These are phyloP conservation scores for Colletotrichum godetiae DNA, from an alignment of 2,329 filamentous ascomycete genomes.

Conservation along the genomic window DNA sequence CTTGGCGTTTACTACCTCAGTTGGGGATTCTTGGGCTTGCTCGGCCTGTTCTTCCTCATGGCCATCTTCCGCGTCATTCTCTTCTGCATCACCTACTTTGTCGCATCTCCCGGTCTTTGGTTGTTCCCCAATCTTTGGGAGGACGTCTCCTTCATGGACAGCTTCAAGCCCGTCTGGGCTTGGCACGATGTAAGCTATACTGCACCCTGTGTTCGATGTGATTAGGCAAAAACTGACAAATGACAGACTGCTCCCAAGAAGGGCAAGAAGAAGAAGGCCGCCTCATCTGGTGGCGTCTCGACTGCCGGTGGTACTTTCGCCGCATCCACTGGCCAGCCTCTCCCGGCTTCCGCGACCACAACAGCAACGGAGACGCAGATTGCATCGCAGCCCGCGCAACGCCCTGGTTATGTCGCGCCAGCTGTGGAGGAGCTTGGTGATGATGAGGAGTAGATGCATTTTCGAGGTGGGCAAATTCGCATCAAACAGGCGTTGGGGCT, in stretches of 20 bases:
- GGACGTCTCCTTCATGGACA: conserved; percentile 98
- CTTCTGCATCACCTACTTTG: conserved; percentile 92
- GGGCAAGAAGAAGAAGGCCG: conserved; percentile 63
- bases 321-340: conserved; percentile 63
- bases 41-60: conserved; percentile 97
- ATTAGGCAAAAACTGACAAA: neutral
- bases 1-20: conserved; percentile 97
- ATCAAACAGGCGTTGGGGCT: conserved; percentile 32
- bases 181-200: conserved; percentile 87
- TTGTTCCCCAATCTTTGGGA: conserved; percentile 98
- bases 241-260: conserved; percentile 61
- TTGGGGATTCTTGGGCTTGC: conserved; percentile 89
- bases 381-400: conserved; percentile 54
- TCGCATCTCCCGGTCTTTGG: conserved; percentile 89
- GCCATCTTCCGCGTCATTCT: conserved; percentile 95
- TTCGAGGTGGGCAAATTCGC: conserved; percentile 4
- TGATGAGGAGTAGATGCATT: conserved; percentile 56
- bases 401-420: conserved; percentile 59
- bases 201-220: neutral
- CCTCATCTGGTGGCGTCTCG: conserved; percentile 46
- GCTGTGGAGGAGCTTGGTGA: conserved; percentile 65
- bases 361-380: conserved; percentile 68
- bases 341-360: conserved; percentile 65
- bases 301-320: conserved; percentile 58
- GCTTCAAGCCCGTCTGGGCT: conserved; percentile 94